phyloP scores from a whole-genome alignment of 257 asterid species.

The Vinca minor region DNA sequence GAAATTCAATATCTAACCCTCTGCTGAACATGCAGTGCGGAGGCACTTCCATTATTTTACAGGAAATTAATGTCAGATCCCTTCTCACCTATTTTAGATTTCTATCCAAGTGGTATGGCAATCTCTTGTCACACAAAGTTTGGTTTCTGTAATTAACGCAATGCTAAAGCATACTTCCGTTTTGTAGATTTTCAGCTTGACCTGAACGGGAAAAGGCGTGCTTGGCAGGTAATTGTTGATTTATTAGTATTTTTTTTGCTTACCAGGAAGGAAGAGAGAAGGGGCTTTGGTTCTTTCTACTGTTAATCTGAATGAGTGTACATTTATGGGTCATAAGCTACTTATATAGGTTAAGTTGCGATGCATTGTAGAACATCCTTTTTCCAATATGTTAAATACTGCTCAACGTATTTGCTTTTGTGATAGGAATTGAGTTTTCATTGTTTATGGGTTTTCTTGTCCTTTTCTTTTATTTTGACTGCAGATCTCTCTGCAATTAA shows the following conservation, averaged over 20 bases:
- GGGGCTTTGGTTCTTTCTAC: background rate
- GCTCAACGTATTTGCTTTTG: background rate
- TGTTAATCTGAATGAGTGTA: background rate
- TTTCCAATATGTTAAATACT: background rate
- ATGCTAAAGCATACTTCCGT: slow-evolving; percentile 8
- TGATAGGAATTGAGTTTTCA: background rate
- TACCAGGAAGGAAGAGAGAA: background rate
- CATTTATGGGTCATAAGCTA: background rate
- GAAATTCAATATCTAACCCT: background rate
- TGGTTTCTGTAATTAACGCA: background rate
- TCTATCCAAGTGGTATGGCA: slow-evolving; percentile 51
- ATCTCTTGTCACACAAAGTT: slow-evolving; percentile 2
- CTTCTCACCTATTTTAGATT: slow-evolving; percentile 49
- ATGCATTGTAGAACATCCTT: background rate
- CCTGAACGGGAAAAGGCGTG: slow-evolving; percentile 45
- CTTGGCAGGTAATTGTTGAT: slow-evolving; percentile 45
- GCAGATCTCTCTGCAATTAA: background rate
- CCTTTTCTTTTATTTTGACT: too few relatives aligned
- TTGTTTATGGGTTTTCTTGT: too few relatives aligned
- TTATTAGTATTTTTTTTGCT: background rate
- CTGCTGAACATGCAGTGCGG: slow-evolving; percentile 36
- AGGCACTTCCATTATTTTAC: slow-evolving; percentile 51
- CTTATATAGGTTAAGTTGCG: background rate
- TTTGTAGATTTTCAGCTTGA: slow-evolving; percentile 54
- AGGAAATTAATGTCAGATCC: slow-evolving; percentile 52